Evolutionary conservation across 768 basidiomycete genomes (phyloP), one percentile per base, ranked within the genome.

Genomic region (Lactifluus hygrophoroides): DNA sequence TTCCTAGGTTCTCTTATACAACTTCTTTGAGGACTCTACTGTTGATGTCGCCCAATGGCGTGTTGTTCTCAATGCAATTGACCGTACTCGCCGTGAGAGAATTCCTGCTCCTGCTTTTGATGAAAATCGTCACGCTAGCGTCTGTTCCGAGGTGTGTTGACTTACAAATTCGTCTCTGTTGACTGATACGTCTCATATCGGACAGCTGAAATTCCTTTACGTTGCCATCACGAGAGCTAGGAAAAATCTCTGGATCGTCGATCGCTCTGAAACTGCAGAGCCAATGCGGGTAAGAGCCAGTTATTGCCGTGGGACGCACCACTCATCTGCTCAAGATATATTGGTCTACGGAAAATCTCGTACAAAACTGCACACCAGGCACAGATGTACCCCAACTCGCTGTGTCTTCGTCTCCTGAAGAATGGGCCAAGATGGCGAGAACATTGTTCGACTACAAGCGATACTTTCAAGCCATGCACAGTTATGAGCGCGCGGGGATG

Each of bases 181-280:
- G 5, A 50, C 16, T 10, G n/a, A n/a, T 11, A 17, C 21, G 19
- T 59, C 25, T 54, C 23, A 3, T 42, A 28, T 25, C 3, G 49
- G 2, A 30, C 28, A 85, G 84, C 69, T 86, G 11, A 86, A 86
- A 60, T 76, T 74, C 40, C 68, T 86, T 0, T 86, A 86, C 55
- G 83, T 86, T 5, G 85, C 83, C 0, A 76, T 86, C 19, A 86
- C 85, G 1, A 69, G 85, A 32, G 83, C 85, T 0, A 75, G 82
- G 49, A 83, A 82, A 49, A 83, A 84, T 51, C 62, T 85, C 10
- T 84, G 85, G 83, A 78, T 86, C n/a, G 77, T 77, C 6, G 85
- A 86, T 66, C 74, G 72, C 27, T 85, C 85, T 0, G 70, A 74
- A 3, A 80, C 75, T 47, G 72, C 78, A n/a, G 78, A 81, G 47